Base-by-base conservation (phyloP, 2,329 filamentous ascomycete species). In the Albophoma yamanashiensis region DNA sequence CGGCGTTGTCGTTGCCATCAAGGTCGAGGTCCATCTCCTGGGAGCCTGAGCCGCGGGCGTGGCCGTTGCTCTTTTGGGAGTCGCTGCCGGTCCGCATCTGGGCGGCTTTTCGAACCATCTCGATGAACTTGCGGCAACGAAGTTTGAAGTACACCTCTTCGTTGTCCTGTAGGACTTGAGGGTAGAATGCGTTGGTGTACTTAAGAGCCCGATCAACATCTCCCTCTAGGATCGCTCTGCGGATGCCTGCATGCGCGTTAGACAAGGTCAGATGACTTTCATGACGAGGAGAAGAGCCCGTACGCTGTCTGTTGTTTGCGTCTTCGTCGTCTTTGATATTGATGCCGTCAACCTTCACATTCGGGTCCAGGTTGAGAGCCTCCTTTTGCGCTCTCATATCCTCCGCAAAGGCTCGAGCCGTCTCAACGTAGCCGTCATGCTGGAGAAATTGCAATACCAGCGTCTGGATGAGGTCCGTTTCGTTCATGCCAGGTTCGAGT, bases 381-480 rank as follows among this genome's bases (percentile, higher is more conserved):
- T 83, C 78, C 67, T 89, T 88, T 71, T 96, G 90, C 20, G 82
- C 77, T 59, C 84, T 82, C 34, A 96, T 85, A 69, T 97, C 93
- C 66, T 88, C 82, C 4, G 89, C 86, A 78, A 99, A 97, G 0
- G 91, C 91, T 64, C 87, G 85, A 11, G 92, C 92, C 0, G 93
- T 96, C 65, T 97, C 93, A 9, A 97, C 88, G 66, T 97, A 97
- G 61, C 94, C 94, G 68, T 97, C 94, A 67, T 97, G 93, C 43
- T 92, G 89, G 17, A 99, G 78, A 66, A 96, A 97, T 73, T 97
- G 92, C 45, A 92, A 81, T 22, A 87, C 82, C 60, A 97, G 78
- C 66, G 89, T 84, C 70, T 97, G 92, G 43, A 96, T 85, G 56
- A 97, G 80, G 34, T 89, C 81, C 1, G 85, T 87, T 73, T 97